Conservation (phyloP, 768 basidiomycete species). For the Coprinellus micaceus region DNA sequence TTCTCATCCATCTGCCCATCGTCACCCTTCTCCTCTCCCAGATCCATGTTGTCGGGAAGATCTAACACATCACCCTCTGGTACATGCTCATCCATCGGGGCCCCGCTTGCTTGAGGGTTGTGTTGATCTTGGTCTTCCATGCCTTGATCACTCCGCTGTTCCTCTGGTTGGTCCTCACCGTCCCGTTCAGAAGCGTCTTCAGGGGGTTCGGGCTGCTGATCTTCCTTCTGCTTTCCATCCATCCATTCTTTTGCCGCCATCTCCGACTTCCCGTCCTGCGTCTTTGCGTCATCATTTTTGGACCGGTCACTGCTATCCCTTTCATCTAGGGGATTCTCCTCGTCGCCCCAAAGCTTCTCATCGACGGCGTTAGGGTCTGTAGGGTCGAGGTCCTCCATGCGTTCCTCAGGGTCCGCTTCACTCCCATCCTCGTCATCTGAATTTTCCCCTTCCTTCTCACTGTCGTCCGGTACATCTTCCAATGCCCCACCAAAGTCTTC, state of each 20-base stretch:
- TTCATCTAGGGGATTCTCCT: slow-evolving; percentile 55
- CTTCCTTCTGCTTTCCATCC: slow-evolving; percentile 22
- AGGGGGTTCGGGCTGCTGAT: slow-evolving; percentile 11
- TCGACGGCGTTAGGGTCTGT: slow-evolving; percentile 83
- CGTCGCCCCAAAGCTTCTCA: slow-evolving; percentile 95
- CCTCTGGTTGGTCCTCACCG: slow-evolving; percentile 17
- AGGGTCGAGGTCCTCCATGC: slow-evolving; percentile 76
- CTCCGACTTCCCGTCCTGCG: slow-evolving; percentile 53
- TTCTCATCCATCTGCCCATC: slow-evolving; percentile 34
- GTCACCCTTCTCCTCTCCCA: slow-evolving; percentile 37
- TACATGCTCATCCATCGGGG: slow-evolving; percentile 71
- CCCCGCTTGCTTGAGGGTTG: slow-evolving; percentile 43
- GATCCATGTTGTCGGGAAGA: slow-evolving; percentile 81
- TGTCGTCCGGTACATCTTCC: slow-evolving; percentile 74
- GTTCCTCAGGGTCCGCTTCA: slow-evolving; percentile 74
- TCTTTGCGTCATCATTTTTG: slow-evolving; percentile 56
- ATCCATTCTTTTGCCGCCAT: slow-evolving; percentile 76
- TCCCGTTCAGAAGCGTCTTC: slow-evolving; percentile 13
- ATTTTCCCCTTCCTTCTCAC: slow-evolving; percentile 44
- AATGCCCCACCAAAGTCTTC: slow-evolving; percentile 85
- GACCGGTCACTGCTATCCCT: slow-evolving; percentile 52
- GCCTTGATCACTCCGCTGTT: slow-evolving; percentile 21
- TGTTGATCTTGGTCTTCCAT: slow-evolving; percentile 41
- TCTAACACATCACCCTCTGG: slow-evolving; percentile 82
- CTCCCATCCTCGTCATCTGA: slow-evolving; percentile 51